Percentiles rank a stretch among this genome's conserved stretches.
These are phyloP conservation scores for Aspergillus versicolor DNA, from an alignment of 2,329 filamentous ascomycete species.

Conservation along the genomic window DNA sequence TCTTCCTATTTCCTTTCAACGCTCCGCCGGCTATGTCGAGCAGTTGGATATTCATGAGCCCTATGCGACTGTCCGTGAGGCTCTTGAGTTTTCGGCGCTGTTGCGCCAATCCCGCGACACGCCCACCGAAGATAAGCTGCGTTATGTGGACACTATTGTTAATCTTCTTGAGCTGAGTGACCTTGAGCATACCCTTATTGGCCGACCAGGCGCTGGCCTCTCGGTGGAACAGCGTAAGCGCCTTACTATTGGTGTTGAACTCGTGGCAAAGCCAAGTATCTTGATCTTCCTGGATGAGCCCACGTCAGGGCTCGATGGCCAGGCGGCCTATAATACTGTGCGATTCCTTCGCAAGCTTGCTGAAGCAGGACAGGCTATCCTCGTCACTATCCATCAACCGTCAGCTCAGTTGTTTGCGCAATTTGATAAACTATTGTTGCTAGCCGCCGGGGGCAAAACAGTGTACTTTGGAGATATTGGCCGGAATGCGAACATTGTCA, in stretches of 20 bases:
- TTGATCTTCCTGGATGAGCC: slow-evolving; percentile 69
- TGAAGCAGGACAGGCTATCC: slow-evolving; percentile 62
- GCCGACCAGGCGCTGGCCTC: slow-evolving; percentile 38
- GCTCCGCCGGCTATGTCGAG: slow-evolving; percentile 65
- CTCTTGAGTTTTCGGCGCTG: slow-evolving; percentile 65
- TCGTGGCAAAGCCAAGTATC: slow-evolving; percentile 64
- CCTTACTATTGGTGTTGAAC: slow-evolving; percentile 68
- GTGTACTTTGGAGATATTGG: slow-evolving; percentile 69
- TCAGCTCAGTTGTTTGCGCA: slow-evolving; percentile 63
- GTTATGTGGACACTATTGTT: slow-evolving; percentile 63
- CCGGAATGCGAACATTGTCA: slow-evolving; percentile 59
- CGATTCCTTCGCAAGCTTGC: slow-evolving; percentile 64
- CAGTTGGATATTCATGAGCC: slow-evolving; percentile 67
- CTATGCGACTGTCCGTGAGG: slow-evolving; percentile 63
- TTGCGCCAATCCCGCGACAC: slow-evolving; percentile 55
- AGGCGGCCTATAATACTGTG: slow-evolving; percentile 64
- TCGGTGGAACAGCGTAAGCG: slow-evolving; percentile 66
- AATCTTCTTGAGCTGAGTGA: slow-evolving; percentile 61
- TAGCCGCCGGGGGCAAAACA: slow-evolving; percentile 63
- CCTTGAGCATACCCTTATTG: slow-evolving; percentile 62
- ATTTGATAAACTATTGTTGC: slow-evolving; percentile 66
- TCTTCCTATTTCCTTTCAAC: slow-evolving; percentile 60
- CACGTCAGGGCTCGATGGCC: slow-evolving; percentile 65
- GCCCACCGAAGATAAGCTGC: slow-evolving; percentile 57
- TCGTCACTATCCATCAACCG: slow-evolving; percentile 70